Conservation (phyloP, 352 stramenopile genomes). For the Phytophthora palmivora region DNA sequence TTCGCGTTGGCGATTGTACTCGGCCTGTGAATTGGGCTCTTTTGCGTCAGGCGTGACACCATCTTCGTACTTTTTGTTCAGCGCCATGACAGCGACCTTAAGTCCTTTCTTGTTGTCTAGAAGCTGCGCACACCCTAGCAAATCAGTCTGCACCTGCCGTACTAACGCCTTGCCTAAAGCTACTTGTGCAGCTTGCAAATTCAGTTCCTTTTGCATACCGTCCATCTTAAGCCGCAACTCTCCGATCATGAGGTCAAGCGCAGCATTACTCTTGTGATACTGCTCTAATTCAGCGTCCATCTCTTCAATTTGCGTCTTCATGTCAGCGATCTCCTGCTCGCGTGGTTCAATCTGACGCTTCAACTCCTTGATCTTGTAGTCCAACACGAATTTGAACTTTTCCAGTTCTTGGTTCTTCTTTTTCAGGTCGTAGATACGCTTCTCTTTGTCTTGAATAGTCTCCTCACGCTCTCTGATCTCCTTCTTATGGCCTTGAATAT, state of each 20-base stretch:
- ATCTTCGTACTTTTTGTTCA: conserved; percentile 90
- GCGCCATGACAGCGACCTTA: conserved; percentile 77
- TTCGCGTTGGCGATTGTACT: conserved; percentile 93
- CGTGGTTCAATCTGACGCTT: conserved; percentile 96
- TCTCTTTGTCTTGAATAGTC: conserved; percentile 96
- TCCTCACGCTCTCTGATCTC: conserved; percentile 94
- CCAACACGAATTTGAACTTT: conserved; percentile 97
- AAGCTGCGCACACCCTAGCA: conserved; percentile 75
- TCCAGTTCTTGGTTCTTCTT: conserved; percentile 98
- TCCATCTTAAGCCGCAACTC: conserved; percentile 95
- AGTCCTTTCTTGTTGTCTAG: conserved; percentile 83
- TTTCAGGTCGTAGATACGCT: conserved; percentile 97
- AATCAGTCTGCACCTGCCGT: conserved; percentile 81
- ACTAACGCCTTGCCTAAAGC: conserved; percentile 70
- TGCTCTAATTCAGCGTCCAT: conserved; percentile 96
- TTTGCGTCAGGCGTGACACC: conserved; percentile 73
- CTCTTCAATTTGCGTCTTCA: conserved; percentile 96
- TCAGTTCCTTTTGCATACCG: conserved; percentile 88
- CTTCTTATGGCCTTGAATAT: conserved; percentile 94
- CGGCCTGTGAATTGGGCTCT: conserved; percentile 90
- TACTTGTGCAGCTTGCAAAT: conserved; percentile 71
- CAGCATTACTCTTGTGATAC: conserved; percentile 96
- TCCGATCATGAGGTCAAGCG: conserved; percentile 95
- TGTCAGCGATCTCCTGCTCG: conserved; percentile 94
- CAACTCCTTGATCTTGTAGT: conserved; percentile 98